These are phyloP conservation scores for Pseudopithomyces maydicus DNA, from an alignment of 2,329 filamentous ascomycete genomes.

Conservation along the genomic window DNA sequence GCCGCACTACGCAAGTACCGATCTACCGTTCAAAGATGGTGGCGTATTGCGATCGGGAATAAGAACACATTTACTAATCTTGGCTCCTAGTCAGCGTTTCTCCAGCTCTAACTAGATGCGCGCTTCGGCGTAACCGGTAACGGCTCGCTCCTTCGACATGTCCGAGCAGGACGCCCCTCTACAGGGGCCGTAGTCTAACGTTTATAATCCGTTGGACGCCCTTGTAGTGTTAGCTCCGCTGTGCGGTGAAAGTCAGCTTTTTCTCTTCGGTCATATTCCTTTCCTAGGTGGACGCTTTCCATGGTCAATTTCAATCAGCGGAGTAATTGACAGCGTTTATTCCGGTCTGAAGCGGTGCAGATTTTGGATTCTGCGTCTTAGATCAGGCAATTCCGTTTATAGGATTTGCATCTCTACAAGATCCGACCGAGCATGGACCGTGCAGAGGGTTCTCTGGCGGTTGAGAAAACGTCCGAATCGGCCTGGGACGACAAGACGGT, in stretches of 20 bases:
- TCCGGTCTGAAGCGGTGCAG: too few relatives aligned
- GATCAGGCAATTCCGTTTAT: too few relatives aligned
- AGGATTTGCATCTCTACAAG: not conserved
- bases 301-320: too few relatives aligned
- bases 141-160: slow-evolving; percentile 6
- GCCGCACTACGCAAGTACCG: too few relatives aligned
- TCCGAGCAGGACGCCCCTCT: not conserved
- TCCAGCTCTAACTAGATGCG: not conserved
- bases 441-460: slow-evolving; percentile 6
- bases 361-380: too few relatives aligned
- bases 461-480: slow-evolving; percentile 1
- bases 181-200: not conserved
- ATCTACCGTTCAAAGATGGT: not conserved
- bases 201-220: not conserved
- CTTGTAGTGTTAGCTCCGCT: not conserved
- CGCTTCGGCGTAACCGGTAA: slow-evolving; percentile 1
- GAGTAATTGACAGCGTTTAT: too few relatives aligned
- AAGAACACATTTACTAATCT: not conserved
- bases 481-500: slow-evolving; percentile 24
- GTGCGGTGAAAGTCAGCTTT: too few relatives aligned
- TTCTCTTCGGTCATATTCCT: too few relatives aligned
- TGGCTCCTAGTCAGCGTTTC: not conserved
- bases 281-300: too few relatives aligned
- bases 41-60: not conserved
- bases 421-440: slow-evolving; percentile 5